These are phyloP conservation scores for Sphagnum fallax DNA, from an alignment of 228 moss, liverwort and hornwort genomes.

Conservation along the genomic window DNA sequence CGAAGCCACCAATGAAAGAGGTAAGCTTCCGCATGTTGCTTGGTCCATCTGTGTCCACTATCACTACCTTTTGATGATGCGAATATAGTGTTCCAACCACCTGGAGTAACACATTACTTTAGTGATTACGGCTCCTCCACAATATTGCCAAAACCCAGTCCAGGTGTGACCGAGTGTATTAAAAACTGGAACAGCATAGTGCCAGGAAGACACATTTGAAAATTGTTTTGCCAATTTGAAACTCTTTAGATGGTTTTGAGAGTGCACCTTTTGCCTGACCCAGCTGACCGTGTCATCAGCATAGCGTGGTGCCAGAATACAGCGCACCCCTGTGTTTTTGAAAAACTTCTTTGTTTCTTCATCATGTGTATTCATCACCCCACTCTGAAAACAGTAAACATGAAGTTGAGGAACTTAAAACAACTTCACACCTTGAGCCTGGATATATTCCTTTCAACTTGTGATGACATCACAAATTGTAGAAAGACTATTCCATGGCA, in stretches of 20 bases:
- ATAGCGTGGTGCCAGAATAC: conserved; percentile 42
- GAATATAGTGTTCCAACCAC: conserved; percentile 90
- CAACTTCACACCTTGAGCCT: too few relatives aligned
- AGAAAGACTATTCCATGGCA: too few relatives aligned
- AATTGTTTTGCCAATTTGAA: too few relatives aligned
- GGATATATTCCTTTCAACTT: too few relatives aligned
- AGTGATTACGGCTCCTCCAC: too few relatives aligned
- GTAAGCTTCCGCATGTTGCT: conserved; percentile 59
- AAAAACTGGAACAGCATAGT: too few relatives aligned
- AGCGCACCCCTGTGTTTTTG: conserved; percentile 42
- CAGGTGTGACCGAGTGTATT: too few relatives aligned
- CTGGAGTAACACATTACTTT: conserved; percentile 19
- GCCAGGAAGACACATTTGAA: too few relatives aligned
- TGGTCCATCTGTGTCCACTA: conserved; percentile 65
- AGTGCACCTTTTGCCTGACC: conserved; percentile 43
- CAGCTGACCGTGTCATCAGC: conserved; percentile 48
- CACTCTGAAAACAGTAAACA: conserved; percentile 19
- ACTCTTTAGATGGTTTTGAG: too few relatives aligned
- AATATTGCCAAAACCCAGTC: too few relatives aligned
- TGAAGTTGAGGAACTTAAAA: too few relatives aligned
- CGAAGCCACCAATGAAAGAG: conserved; percentile 82
- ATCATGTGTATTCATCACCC: conserved; percentile 51
- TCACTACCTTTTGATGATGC: conserved; percentile 83
- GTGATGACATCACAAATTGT: too few relatives aligned
- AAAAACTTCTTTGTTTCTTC: conserved; percentile 51